These are phyloP conservation scores for Colletotrichum chlorophyti DNA, from an alignment of 2,329 filamentous ascomycete genomes.

Conservation along the genomic window DNA sequence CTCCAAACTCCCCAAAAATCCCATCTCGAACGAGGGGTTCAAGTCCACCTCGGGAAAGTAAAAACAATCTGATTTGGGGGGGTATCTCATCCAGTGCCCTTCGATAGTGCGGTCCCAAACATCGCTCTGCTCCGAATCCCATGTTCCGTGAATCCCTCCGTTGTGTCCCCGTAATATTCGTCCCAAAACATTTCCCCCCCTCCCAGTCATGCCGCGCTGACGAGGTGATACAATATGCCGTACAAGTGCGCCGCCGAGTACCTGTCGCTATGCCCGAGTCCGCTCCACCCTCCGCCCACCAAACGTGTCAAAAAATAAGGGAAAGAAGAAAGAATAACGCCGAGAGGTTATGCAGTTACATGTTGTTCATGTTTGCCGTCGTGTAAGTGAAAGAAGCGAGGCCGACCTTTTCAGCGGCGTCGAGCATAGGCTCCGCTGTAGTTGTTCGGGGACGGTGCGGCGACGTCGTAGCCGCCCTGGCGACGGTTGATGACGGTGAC, in stretches of 20 bases:
- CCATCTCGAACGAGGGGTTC: too few species aligned
- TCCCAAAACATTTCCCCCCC: too few species aligned
- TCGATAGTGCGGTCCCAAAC: too few species aligned
- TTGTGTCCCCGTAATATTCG: background rate
- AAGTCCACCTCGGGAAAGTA: too few species aligned
- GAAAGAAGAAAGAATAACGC: conserved; percentile 5
- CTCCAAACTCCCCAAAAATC: too few species aligned
- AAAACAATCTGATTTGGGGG: too few species aligned
- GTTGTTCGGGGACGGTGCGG: conserved; percentile 39
- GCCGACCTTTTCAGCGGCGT: background rate
- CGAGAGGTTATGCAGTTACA: background rate
- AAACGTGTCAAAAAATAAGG: too few species aligned
- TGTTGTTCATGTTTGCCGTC: background rate
- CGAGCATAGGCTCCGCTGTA: conserved; percentile 31
- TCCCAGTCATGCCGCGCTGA: background rate
- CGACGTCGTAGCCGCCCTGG: conserved; percentile 37
- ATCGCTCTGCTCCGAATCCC: too few species aligned
- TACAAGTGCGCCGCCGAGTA: background rate
- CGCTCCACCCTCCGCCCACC: too few species aligned
- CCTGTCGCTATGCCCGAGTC: background rate
- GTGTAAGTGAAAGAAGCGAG: background rate
- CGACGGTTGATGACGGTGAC: conserved; percentile 42
- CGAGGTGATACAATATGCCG: conserved; percentile 3
- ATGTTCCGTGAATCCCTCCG: too few species aligned
- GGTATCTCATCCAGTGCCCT: too few species aligned